Evolutionary conservation across 768 basidiomycete species (phyloP), one percentile per base, ranked within the genome.

Genomic region (Boletus speciosus): DNA sequence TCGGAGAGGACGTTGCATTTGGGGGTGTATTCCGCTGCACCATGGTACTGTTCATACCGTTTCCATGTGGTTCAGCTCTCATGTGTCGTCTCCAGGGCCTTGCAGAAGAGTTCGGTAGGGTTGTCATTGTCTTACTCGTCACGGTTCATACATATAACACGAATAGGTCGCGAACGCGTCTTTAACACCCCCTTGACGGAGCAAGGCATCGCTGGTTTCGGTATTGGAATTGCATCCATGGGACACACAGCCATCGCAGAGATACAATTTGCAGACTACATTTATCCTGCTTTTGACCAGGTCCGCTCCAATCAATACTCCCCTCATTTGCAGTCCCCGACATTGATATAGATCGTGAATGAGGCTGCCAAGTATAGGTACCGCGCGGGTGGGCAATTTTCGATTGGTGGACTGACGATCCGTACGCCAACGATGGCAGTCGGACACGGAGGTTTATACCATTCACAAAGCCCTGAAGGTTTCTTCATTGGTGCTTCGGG

Each of bases 21-120:
- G 94, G 94, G 11, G 94, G 94, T 4, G 94, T 98, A 14, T 98
- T 98, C 63, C 80, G 94, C 54, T 96, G 93, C 61, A 93, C 91
- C 0, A 91, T 93, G 87, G 91, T 91, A 51, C 48, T 79, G 62
- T 60, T 55, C 7, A 61, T 67, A 23, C 57, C 23, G 19, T 44
- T 52, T 43, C 51, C 25, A 10, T 23, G 21, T 23, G 25, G 12
- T 51, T 41, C 44, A 11, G 21, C 31, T 41, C 55, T 55, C 10
- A 59, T 32, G 1, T 29, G 19, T 53, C 16, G 31, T 49, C 47
- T 31, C 49, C 69, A 90, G 86, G 94, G 94, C 27, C 81, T 96
- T 43, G 86, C 91, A 39, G 93, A 95, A 68, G 93, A 96, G 70
- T 95, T 94, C 66, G 93, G 93, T 88, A 62, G 35, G 83, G 23